phyloP scores from a whole-genome alignment of 1,284 basidiomycete genomes.

The Apiotrichum mycotoxinovorans region DNA sequence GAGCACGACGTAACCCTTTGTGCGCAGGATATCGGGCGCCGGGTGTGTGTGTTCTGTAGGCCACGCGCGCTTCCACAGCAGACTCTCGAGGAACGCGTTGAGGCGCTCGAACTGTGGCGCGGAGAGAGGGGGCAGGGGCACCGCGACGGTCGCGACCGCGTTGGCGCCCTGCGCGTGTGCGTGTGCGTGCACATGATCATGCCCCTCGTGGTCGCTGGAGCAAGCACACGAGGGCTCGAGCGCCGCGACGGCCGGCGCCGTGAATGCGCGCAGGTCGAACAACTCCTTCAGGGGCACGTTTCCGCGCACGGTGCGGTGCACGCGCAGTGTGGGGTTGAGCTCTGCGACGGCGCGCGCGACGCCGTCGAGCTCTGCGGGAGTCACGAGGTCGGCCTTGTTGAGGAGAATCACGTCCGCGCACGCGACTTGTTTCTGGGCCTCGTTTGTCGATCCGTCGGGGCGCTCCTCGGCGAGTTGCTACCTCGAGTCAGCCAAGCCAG shows the following conservation, averaged over 20 bases:
- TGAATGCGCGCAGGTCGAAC: conserved; percentile 74
- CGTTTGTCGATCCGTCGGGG: conserved; percentile 60
- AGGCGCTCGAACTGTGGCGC: conserved; percentile 48
- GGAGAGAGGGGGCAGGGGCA: conserved; percentile 59
- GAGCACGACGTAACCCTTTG: conserved; percentile 76
- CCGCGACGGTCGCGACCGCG: conserved; percentile 64
- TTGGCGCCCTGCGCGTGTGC: conserved; percentile 20
- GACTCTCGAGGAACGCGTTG: conserved; percentile 70
- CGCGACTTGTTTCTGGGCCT: conserved; percentile 83
- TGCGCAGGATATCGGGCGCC: conserved; percentile 62
- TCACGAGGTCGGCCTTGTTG: conserved; percentile 78
- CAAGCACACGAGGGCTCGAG: conserved; percentile 3
- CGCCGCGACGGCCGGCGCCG: conserved; percentile 41
- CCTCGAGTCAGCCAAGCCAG: conserved; percentile 10
- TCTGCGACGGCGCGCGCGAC: conserved; percentile 59
- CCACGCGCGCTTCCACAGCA: conserved; percentile 65
- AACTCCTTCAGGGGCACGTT: conserved; percentile 66
- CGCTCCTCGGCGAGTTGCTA: conserved; percentile 83
- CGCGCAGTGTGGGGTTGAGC: conserved; percentile 71
- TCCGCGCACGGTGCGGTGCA: conserved; percentile 66
- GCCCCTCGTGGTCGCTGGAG: conserved; percentile 23
- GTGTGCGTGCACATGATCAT: conserved; percentile 50
- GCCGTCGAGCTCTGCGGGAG: conserved; percentile 41
- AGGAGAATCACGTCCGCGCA: conserved; percentile 81
- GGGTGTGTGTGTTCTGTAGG: neutral